Conservation (phyloP, 495 filamentous ascomycete species). For the Trichoderma asperelloides region DNA sequence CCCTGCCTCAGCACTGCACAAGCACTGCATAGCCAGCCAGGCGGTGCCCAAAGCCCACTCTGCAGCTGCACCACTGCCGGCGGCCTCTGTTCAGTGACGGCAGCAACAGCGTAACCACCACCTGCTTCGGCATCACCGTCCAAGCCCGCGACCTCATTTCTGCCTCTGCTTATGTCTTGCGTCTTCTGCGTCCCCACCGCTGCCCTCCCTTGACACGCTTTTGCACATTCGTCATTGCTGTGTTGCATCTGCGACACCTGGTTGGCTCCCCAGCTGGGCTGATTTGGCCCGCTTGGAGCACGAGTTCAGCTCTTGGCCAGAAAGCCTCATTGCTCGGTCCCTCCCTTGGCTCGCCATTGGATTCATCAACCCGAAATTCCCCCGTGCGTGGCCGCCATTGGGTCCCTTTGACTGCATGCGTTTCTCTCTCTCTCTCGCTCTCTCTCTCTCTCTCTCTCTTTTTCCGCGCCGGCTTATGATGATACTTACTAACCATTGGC, state of each 20-base stretch:
- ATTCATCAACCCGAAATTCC: background rate
- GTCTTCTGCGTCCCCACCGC: conserved; percentile 18
- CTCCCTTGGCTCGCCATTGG: conserved; percentile 4
- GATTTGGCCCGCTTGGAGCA: background rate
- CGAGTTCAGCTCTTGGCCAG: background rate
- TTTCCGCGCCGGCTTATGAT: conserved; percentile 13
- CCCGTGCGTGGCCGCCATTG: background rate
- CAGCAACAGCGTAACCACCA: conserved; percentile 14
- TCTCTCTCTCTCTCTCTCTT: conserved; percentile 55
- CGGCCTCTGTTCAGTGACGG: background rate
- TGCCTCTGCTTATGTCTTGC: conserved; percentile 19
- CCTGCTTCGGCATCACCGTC: conserved; percentile 3
- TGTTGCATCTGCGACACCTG: background rate
- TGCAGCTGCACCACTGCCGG: conserved; percentile 3
- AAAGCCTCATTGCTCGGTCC: background rate
- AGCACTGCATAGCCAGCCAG: conserved; percentile 5
- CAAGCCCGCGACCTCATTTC: conserved; percentile 12
- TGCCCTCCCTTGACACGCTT: conserved; percentile 7
- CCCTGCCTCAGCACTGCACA: conserved; percentile 4
- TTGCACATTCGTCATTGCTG: background rate
- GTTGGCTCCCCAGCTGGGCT: background rate
- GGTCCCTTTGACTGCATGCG: background rate
- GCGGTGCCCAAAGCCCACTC: background rate
- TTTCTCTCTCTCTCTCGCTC: conserved; percentile 53
- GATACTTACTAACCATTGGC: conserved; percentile 24